Base-by-base conservation (phyloP, 805 yeast genomes). In the Wickerhamiella alocasiicola region DNA sequence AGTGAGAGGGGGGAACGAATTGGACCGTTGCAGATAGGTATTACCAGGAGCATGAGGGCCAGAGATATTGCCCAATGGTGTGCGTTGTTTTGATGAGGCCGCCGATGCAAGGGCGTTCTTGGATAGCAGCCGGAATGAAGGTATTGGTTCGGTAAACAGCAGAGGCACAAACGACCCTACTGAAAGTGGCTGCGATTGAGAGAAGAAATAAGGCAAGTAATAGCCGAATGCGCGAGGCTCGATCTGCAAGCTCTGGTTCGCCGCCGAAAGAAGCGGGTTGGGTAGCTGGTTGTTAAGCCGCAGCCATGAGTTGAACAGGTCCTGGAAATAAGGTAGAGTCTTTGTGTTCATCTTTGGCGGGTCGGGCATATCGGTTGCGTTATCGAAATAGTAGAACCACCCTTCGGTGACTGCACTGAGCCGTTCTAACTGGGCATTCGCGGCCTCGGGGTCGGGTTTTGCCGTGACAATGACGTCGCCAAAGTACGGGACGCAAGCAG, bases 401-500 rank as follows among this genome's bases (percentile, higher is more conserved):
- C 91, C 74, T 42, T 69, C 73, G 52, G 84, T 76, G 0, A 93
- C 79, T 40, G 77, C 75, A 44, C 72, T 68, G 3, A 85, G 74
- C 37, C 82, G 68, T 49, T 72, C 76, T 48, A 82, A 41, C 32
- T 46, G 48, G 19, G 21, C 24, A 3, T 31, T 36, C 16, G 41
- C 43, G 9, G 21, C 18, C 4, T 15, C 36, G 3, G 32, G 28
- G 6, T 28, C 21, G 1, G 41, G 33, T 11, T 18, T n/a, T 3
- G 23, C 21, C 7, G 29, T 4, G 13, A 84, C 74, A 7, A 75
- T 65, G 48, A 87, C 65, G 55, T 87, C 97, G 9, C 95, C 96
- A 62, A 83, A 87, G 54, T 77, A 87, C 1, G 97, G 95, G 34
- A 88, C 76, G 9, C 81, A 93, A 41, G 75, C 72, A 37, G 74